These are phyloP conservation scores for Penicillium expansum DNA, from an alignment of 2,329 filamentous ascomycete genomes.

Conservation along the genomic window DNA sequence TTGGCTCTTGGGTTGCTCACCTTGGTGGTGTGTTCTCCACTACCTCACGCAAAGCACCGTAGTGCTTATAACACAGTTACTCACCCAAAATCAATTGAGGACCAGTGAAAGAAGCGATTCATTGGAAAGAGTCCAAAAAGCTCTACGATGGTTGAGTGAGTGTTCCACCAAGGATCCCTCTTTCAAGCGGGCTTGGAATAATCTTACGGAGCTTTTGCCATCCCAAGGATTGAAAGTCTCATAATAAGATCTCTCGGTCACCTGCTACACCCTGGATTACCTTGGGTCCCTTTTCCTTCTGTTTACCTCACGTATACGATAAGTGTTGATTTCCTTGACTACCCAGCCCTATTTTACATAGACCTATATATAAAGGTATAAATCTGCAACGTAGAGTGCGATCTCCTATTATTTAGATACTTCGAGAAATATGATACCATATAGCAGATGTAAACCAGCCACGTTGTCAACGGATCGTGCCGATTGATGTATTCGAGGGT, in stretches of 20 bases:
- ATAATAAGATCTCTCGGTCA: not conserved
- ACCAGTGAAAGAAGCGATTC: slow-evolving; percentile 27
- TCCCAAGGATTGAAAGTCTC: slow-evolving; percentile 18
- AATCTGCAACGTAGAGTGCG: not conserved
- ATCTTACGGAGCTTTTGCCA: slow-evolving; percentile 29
- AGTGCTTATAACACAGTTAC: slow-evolving; percentile 40
- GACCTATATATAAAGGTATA: too few relatives aligned
- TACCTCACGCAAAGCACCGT: slow-evolving; percentile 42
- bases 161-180: slow-evolving; percentile 35
- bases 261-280: not conserved
- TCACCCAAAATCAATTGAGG: slow-evolving; percentile 32
- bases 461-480: not conserved
- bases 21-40: slow-evolving; percentile 45
- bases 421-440: not conserved
- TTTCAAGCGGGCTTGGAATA: slow-evolving; percentile 34
- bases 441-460: not conserved
- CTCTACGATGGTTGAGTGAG: slow-evolving; percentile 37
- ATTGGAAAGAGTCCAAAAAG: slow-evolving; percentile 34
- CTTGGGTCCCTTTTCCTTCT: not conserved
- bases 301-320: not conserved
- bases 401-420: too few relatives aligned
- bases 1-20: slow-evolving; percentile 33
- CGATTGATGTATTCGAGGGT: not conserved
- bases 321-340: not conserved
- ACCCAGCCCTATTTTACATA: not conserved